A percentile compares a stretch with the other conserved stretches of the same genome.
phyloP scores from a whole-genome alignment of 116 monocot genomes.

The Posidonia oceanica region DNA sequence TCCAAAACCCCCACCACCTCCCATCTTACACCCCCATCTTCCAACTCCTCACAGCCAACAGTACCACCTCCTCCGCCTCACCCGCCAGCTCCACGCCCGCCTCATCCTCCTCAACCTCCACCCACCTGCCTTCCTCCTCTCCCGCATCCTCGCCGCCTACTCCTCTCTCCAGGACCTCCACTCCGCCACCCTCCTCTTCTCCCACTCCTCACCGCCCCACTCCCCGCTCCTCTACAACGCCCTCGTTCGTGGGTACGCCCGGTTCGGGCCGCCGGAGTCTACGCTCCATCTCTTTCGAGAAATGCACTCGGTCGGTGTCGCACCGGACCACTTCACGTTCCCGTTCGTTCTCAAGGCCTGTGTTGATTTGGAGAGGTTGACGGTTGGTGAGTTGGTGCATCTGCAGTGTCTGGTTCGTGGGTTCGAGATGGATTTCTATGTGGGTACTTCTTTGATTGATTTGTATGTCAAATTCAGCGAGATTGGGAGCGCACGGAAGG shows the following conservation, averaged over 20 bases:
- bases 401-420: slow-evolving; percentile 21
- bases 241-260: slow-evolving; percentile 32
- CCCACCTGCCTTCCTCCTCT: slow-evolving; percentile 24
- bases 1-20: neutral
- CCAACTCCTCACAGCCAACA: slow-evolving; percentile 22
- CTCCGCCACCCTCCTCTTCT: slow-evolving; percentile 28
- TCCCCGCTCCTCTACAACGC: slow-evolving; percentile 47
- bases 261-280: neutral
- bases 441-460: slow-evolving; percentile 39
- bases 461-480: slow-evolving; percentile 42
- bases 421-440: slow-evolving; percentile 28
- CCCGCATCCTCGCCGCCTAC: slow-evolving; percentile 36
- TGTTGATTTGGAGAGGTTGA: slow-evolving; percentile 3
- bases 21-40: slow-evolving; percentile 19
- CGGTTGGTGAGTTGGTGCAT: slow-evolving; percentile 22
- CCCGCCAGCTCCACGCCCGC: slow-evolving; percentile 28
- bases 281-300: slow-evolving; percentile 17
- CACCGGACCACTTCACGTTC: slow-evolving; percentile 31
- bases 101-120: slow-evolving; percentile 21
- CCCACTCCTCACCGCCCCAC: slow-evolving; percentile 22
- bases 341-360: slow-evolving; percentile 30
- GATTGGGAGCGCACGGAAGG: slow-evolving; percentile 12
- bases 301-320: slow-evolving; percentile 9
- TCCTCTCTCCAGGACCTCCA: slow-evolving; percentile 9
- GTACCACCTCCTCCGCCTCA: slow-evolving; percentile 15